Percentiles rank a stretch among this genome's conserved stretches.
Conservation (phyloP, 2,329 filamentous ascomycete genomes). For the Colletotrichum higginsianum region DNA sequence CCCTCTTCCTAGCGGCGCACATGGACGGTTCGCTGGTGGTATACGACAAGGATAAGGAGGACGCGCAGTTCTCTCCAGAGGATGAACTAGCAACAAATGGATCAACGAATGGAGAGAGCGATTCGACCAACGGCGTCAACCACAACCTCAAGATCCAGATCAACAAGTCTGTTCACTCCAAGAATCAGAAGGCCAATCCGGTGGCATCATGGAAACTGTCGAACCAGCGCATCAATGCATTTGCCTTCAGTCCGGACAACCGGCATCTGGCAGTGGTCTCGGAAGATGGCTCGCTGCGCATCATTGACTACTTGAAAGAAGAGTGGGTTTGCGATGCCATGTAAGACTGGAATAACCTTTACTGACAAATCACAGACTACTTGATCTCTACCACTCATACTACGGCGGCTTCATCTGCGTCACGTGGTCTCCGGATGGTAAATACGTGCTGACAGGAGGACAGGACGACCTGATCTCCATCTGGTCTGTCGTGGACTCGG, state of each 20-base stretch:
- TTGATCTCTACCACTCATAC: slow-evolving; percentile 90
- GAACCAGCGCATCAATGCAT: slow-evolving; percentile 90
- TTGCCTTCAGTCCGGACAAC: slow-evolving; percentile 92
- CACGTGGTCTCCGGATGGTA: slow-evolving; percentile 97
- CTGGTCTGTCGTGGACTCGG: slow-evolving; percentile 88
- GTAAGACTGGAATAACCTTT: background rate
- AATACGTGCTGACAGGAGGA: slow-evolving; percentile 94
- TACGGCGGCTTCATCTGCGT: slow-evolving; percentile 95
- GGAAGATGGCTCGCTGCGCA: slow-evolving; percentile 89
- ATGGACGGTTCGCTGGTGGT: slow-evolving; percentile 92
- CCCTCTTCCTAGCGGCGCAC: slow-evolving; percentile 91
- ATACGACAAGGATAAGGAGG: slow-evolving; percentile 98
- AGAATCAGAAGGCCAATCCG: slow-evolving; percentile 93
- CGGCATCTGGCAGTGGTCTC: slow-evolving; percentile 90
- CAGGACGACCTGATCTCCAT: slow-evolving; percentile 98
- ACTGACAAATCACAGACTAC: slow-evolving; percentile 68
- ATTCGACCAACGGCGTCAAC: slow-evolving; percentile 51
- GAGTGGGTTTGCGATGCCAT: slow-evolving; percentile 69
- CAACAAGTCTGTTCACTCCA: slow-evolving; percentile 92
- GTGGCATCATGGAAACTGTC: slow-evolving; percentile 94
- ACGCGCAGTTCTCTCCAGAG: slow-evolving; percentile 83
- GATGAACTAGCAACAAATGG: slow-evolving; percentile 62
- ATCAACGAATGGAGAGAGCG: slow-evolving; percentile 52
- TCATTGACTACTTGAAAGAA: slow-evolving; percentile 94
- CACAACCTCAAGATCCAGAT: slow-evolving; percentile 74